Percentiles rank a stretch among this genome's conserved stretches.
phyloP scores from a whole-genome alignment of 2,329 filamentous ascomycete species.

The Aspergillus uvarum region DNA sequence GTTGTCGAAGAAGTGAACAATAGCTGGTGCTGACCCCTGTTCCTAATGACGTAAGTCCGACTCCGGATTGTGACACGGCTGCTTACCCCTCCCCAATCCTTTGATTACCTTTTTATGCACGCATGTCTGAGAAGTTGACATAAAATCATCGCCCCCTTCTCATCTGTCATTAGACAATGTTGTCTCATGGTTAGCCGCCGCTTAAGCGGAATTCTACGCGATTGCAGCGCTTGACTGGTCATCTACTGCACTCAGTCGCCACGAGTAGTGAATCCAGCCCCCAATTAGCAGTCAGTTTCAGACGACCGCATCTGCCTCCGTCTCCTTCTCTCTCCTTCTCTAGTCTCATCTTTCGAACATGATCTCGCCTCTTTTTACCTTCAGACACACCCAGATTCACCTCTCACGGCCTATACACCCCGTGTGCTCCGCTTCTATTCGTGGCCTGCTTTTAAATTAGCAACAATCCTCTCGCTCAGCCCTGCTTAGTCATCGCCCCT shows the following conservation, averaged over 20 bases:
- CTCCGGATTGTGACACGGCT: background rate
- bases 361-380: background rate
- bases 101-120: background rate
- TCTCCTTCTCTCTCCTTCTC: background rate
- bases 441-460: conserved; percentile 7
- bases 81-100: background rate
- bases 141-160: too few relatives aligned
- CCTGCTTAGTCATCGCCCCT: conserved; percentile 7
- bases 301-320: background rate
- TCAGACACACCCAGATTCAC: background rate
- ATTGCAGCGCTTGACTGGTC: background rate
- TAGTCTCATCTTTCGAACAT: background rate
- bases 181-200: background rate
- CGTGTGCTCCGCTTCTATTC: background rate
- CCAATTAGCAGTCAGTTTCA: conserved; percentile 6
- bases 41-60: conserved; percentile 4
- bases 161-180: too few relatives aligned
- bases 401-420: background rate
- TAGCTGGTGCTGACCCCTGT: background rate
- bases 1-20: background rate
- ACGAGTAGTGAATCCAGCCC: background rate
- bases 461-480: conserved; percentile 6
- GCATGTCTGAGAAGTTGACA: background rate
- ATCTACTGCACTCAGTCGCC: background rate
- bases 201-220: background rate